phyloP scores from a whole-genome alignment of 768 basidiomycete genomes.

The Sistotremastrum niveocremeum region DNA sequence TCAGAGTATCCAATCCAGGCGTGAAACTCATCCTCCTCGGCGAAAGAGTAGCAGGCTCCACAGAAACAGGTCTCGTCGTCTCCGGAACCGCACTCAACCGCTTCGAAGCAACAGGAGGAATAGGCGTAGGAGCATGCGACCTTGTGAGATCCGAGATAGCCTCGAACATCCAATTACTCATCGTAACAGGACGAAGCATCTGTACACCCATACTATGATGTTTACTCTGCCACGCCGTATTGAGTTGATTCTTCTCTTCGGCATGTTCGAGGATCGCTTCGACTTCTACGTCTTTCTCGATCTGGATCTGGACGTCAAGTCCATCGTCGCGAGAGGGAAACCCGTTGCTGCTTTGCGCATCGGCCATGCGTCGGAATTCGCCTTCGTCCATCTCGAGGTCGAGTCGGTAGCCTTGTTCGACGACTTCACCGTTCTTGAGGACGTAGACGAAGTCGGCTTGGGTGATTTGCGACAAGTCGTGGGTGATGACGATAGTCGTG shows the following conservation, averaged over 20 bases:
- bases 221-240: slow-evolving; percentile 14
- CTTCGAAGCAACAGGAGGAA: slow-evolving; percentile 13
- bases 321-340: slow-evolving; percentile 20
- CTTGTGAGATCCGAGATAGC: slow-evolving; percentile 53
- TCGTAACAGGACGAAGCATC: slow-evolving; percentile 39
- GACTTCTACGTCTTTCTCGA: slow-evolving; percentile 24
- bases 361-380: slow-evolving; percentile 62
- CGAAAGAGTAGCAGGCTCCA: background rate
- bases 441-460: slow-evolving; percentile 82
- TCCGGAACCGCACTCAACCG: no score
- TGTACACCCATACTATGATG: slow-evolving; percentile 27
- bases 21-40: no score
- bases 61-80: no score
- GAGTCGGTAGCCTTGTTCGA: slow-evolving; percentile 75
- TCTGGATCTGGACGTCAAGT: background rate
- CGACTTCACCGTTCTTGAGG: slow-evolving; percentile 63
- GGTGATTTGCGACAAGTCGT: slow-evolving; percentile 79
- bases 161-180: slow-evolving; percentile 81
- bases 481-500: slow-evolving; percentile 91
- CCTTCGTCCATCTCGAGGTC: slow-evolving; percentile 56
- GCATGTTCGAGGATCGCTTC: slow-evolving; percentile 34
- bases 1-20: background rate
- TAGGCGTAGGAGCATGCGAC: slow-evolving; percentile 11
- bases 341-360: slow-evolving; percentile 39
- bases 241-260: slow-evolving; percentile 23